Evolutionary conservation across 2,329 filamentous ascomycete genomes (phyloP), one percentile per base, ranked within the genome.

Genomic region (Aspergillus viridinutans): DNA sequence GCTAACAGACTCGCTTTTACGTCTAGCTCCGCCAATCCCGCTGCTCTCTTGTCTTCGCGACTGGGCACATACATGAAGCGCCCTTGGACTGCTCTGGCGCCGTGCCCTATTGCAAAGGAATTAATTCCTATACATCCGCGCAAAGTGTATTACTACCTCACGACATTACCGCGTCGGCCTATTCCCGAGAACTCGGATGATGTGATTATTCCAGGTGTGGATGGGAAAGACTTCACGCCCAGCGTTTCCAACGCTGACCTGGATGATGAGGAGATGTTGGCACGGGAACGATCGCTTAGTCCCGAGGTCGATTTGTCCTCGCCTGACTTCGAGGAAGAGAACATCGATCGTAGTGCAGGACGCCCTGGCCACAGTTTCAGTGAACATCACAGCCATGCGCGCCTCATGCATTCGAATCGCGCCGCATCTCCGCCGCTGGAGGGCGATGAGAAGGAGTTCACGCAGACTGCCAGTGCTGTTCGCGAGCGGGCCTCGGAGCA

Each of bases 391-490:
- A 82, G 85, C 64, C 84, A 83, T 64, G 81, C 85, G 58, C 86
- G 90, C 52, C 57, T 76, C 29, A 72, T 77, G 60, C 83, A 87
- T 65, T 85, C 84, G 60, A 82, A 86, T 59, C 86, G 90, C 58
- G 89, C 88, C n/a, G 86, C 89, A 25, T 94, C 90, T 61, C 92
- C 93, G 52, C 91, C 92, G 17, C 81, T 97, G 40, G 93, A 97
- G 77, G 91, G 90, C 67, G 93, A 97, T 66, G 93, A 97, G 80
- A 90, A 89, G 69, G 94, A 97, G 74, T 99, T 99, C 70, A 97
- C 93, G 6, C 90, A 96, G 76, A 97, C 92, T 1, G 94, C 94
- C 17, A 90, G 91, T 64, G 90, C 88, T 50, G 84, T 97, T 66
- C 90, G 85, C 58, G 80, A 82, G 75, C 82, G 80, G 62, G 73